Base-by-base conservation (phyloP, 805 yeast species). In the Cyberlindnera veronae region DNA sequence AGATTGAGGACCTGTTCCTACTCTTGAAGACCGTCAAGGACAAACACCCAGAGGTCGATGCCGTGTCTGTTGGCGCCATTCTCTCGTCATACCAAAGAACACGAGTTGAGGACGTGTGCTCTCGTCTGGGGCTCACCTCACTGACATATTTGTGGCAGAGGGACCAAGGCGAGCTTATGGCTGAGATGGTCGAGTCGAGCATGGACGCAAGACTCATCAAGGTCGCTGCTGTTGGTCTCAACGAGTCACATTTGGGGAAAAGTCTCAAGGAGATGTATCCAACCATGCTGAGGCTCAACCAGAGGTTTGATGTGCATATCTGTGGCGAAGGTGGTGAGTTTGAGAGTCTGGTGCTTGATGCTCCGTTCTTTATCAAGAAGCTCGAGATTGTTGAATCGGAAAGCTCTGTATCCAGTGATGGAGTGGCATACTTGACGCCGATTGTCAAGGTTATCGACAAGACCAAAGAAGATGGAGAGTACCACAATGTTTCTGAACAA, bases 321-420 rank as follows among this genome's bases (percentile, higher is more conserved):
- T 93, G 99, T 66, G 99, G 99, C 12, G 99, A 93, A 67, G 99
- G 99, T 24, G 99, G 99, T 1, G 99, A 93, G 61, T 93, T 88
- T 61, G 99, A 93, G 60, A 83, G 96, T 0, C 66, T 91, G 50
- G 98, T 91, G 3, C 67, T 93, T 21, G 96, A 93, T 61, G 87
- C 95, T 1, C 95, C 96, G 0, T 81, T 87, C 45, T 93, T 91
- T 64, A 65, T 64, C 23, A 67, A 74, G 33, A 79, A 76, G 28
- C 41, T 70, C n/a, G 39, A 43, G 29, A 43, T 57, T 23, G 44
- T 48, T 10, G 28, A 44, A 12, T 39, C 44, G 13, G 50, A 54
- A 23, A 48, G 34, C 45, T 45, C 48, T 12, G 52, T 49, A 1
- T 43, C 48, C 3, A 70, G 67, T 38, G 89, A 78, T 52, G 90